Evolutionary conservation across 2,329 filamentous ascomycete species (phyloP).

Genomic region (Rutstroemia sp.): DNA sequence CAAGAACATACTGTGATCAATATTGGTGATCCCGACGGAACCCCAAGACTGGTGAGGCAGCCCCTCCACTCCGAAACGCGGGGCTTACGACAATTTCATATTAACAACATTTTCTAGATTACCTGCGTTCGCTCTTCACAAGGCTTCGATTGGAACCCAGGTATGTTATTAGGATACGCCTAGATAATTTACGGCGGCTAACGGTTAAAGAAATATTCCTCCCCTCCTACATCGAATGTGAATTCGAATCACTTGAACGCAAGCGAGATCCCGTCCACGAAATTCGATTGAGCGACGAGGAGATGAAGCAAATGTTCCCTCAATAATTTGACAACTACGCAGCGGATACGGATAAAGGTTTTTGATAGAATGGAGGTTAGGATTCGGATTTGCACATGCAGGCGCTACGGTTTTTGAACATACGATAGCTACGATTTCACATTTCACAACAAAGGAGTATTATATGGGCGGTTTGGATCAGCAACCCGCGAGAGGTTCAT

Average conservation of each 20-base stretch:
- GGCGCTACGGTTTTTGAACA: constrained; percentile 23
- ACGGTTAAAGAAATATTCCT: constrained; percentile 62
- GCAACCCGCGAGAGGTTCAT: background rate
- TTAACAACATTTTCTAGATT: constrained; percentile 45
- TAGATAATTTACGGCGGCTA: background rate
- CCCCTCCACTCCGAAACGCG: background rate
- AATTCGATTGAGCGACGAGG: constrained; percentile 70
- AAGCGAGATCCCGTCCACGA: constrained; percentile 72
- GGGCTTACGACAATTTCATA: constrained; percentile 4
- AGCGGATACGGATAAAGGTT: constrained; percentile 9
- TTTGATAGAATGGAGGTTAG: background rate
- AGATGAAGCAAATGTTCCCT: constrained; percentile 61
- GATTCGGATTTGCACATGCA: constrained; percentile 16
- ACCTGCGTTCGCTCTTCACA: constrained; percentile 74
- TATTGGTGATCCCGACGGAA: constrained; percentile 66
- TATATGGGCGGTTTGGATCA: background rate
- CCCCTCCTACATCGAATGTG: constrained; percentile 68
- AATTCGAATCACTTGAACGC: constrained; percentile 68
- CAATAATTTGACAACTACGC: constrained; percentile 35
- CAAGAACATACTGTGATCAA: constrained; percentile 76
- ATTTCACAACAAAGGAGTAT: constrained; percentile 24
- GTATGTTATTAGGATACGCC: constrained; percentile 33
- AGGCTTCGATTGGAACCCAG: constrained; percentile 78
- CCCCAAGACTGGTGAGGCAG: constrained; percentile 59
- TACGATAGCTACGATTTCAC: constrained; percentile 24